Conservation (phyloP, 257 asterid genomes). For the Craterostigma plantagineum region DNA sequence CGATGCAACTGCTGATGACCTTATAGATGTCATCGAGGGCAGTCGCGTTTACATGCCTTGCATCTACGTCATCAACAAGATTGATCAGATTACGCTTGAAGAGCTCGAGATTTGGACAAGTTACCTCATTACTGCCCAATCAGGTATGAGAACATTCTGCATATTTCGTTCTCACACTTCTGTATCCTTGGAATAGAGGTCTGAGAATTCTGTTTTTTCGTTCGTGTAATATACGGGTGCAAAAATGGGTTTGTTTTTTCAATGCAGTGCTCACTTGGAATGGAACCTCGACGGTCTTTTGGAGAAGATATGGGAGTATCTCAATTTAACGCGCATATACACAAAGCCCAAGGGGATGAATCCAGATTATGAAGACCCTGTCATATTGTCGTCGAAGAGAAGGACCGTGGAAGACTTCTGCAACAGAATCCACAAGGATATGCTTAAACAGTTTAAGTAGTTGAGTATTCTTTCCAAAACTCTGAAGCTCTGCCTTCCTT, state of each 20-base stretch:
- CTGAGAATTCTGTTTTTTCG: too few relatives aligned
- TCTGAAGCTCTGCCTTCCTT: background rate
- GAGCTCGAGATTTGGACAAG: conserved; percentile 93
- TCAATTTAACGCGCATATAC: conserved; percentile 82
- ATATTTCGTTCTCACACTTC: background rate
- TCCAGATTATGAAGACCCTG: conserved; percentile 98
- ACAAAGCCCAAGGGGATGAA: conserved; percentile 99
- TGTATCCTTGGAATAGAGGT: too few relatives aligned
- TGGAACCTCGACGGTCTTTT: conserved; percentile 98
- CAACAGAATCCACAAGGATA: conserved; percentile 79
- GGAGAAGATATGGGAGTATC: conserved; percentile 93
- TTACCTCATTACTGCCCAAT: conserved; percentile 96
- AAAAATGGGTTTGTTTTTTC: conserved; percentile 7
- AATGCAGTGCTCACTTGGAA: conserved; percentile 83
- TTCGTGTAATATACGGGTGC: too few relatives aligned
- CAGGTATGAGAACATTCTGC: conserved; percentile 26
- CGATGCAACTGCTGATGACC: conserved; percentile 99
- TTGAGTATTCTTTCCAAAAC: conserved; percentile 1
- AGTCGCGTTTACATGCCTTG: conserved; percentile 90
- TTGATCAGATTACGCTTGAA: conserved; percentile 94
- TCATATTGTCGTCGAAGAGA: conserved; percentile 74
- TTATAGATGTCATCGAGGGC: conserved; percentile 93
- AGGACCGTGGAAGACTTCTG: conserved; percentile 90
- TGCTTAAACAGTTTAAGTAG: conserved; percentile 91
- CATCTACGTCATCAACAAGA: conserved; percentile 85